Conservation (phyloP, 805 yeast species). For the Wickerhamiella vanderwaltii region DNA sequence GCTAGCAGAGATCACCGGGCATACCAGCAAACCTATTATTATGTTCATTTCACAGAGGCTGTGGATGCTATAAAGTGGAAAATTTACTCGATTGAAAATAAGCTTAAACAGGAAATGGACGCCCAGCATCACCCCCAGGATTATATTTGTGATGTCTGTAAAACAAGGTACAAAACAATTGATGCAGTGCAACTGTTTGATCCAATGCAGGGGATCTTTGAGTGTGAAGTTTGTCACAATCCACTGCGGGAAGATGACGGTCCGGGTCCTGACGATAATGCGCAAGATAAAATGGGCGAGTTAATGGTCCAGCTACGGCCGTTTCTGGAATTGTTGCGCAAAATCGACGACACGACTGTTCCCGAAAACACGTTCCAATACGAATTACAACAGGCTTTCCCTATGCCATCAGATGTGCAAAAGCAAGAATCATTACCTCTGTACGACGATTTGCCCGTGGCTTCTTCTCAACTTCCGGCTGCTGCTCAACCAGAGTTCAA, state of each 20-base stretch:
- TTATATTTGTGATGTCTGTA: slow-evolving; percentile 78
- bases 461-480: slow-evolving; percentile 25
- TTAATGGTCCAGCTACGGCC: slow-evolving; percentile 87
- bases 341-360: slow-evolving; percentile 64
- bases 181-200: slow-evolving; percentile 78
- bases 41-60: slow-evolving; percentile 81
- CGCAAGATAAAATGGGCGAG: slow-evolving; percentile 66
- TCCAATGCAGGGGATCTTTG: slow-evolving; percentile 66
- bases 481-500: slow-evolving; percentile 65
- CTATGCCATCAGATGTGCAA: slow-evolving; percentile 27
- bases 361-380: slow-evolving; percentile 87
- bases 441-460: slow-evolving; percentile 15
- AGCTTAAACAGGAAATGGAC: slow-evolving; percentile 69
- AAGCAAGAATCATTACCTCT: slow-evolving; percentile 12
- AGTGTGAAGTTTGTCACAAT: slow-evolving; percentile 75
- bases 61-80: slow-evolving; percentile 96
- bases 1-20: slow-evolving; percentile 47
- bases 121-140: slow-evolving; percentile 88
- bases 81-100: slow-evolving; percentile 71
- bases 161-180: slow-evolving; percentile 64
- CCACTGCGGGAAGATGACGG: slow-evolving; percentile 78
- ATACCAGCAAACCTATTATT: slow-evolving; percentile 68
- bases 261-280: slow-evolving; percentile 63
- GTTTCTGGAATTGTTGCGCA: slow-evolving; percentile 66
- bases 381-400: slow-evolving; percentile 69